These are phyloP conservation scores for Marasmius oreades DNA, from an alignment of 1,284 basidiomycete genomes.

Conservation along the genomic window DNA sequence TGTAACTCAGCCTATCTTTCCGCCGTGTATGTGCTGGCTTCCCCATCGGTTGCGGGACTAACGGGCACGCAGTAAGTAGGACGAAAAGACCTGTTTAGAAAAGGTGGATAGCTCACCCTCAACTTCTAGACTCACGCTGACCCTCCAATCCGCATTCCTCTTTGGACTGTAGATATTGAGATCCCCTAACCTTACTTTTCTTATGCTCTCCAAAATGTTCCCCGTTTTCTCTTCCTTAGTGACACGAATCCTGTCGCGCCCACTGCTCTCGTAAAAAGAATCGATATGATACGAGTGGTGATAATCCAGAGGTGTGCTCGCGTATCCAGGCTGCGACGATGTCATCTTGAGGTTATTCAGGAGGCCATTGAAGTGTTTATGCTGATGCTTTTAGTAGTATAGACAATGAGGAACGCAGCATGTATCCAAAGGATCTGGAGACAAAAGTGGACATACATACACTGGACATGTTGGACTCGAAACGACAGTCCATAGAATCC, in stretches of 20 bases:
- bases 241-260: slow-evolving; percentile 74
- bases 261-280: slow-evolving; percentile 68
- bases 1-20: slow-evolving; percentile 92
- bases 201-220: slow-evolving; percentile 61
- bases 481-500: slow-evolving; percentile 58
- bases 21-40: slow-evolving; percentile 56
- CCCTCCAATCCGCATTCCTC: slow-evolving; percentile 83
- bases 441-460: slow-evolving; percentile 45
- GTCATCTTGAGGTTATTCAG: slow-evolving; percentile 74
- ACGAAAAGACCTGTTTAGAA: slow-evolving; percentile 9
- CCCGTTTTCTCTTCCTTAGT: slow-evolving; percentile 79
- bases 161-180: slow-evolving; percentile 87
- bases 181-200: slow-evolving; percentile 83
- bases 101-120: slow-evolving; percentile 44
- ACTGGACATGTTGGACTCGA: slow-evolving; percentile 89
- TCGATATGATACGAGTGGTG: slow-evolving; percentile 80
- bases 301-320: slow-evolving; percentile 63
- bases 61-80: not conserved
- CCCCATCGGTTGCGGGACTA: slow-evolving; percentile 62
- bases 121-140: slow-evolving; percentile 88
- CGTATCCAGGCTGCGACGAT: slow-evolving; percentile 46
- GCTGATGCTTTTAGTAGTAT: slow-evolving; percentile 59
- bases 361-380: slow-evolving; percentile 81
- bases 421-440: slow-evolving; percentile 3
- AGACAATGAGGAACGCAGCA: slow-evolving; percentile 11